Evolutionary conservation across 148 eudicot species (phyloP).

Genomic region (Chenopodium formosanum): DNA sequence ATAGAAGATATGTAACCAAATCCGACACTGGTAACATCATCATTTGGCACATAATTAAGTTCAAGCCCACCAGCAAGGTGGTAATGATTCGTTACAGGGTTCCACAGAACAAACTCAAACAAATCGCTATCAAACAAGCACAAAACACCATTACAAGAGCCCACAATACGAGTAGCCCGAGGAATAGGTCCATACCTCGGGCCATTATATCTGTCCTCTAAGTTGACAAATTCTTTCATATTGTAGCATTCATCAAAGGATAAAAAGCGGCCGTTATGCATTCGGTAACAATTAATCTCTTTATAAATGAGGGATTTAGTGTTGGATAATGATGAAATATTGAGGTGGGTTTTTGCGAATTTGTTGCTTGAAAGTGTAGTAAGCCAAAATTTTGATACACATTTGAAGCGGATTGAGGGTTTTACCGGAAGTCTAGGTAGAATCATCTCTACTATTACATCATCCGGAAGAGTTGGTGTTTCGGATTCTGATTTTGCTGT

Average conservation of each 20-base stretch:
- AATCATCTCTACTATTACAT: background rate
- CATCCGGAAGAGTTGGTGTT: background rate
- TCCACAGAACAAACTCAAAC: conserved; percentile 2
- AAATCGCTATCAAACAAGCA: conserved; percentile 9
- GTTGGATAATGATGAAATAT: background rate
- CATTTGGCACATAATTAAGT: too few species aligned
- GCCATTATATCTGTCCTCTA: background rate
- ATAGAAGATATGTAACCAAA: background rate
- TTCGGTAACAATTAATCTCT: background rate
- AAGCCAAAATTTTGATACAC: conserved; percentile 12
- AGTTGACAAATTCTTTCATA: background rate
- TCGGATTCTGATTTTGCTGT: background rate
- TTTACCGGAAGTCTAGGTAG: conserved; percentile 15
- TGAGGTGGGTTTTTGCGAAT: conserved; percentile 15
- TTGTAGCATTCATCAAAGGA: background rate
- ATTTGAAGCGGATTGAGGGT: conserved; percentile 20
- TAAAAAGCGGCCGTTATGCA: background rate
- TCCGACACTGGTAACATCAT: too few species aligned
- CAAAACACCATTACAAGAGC: conserved; percentile 14
- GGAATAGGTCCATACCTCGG: too few species aligned
- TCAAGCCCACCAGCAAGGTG: background rate
- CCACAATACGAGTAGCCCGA: too few species aligned
- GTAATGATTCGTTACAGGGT: background rate
- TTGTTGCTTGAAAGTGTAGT: background rate
- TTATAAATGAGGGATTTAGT: background rate